These are phyloP conservation scores for Kuraishia molischiana DNA, from an alignment of 805 yeast species.

Conservation along the genomic window DNA sequence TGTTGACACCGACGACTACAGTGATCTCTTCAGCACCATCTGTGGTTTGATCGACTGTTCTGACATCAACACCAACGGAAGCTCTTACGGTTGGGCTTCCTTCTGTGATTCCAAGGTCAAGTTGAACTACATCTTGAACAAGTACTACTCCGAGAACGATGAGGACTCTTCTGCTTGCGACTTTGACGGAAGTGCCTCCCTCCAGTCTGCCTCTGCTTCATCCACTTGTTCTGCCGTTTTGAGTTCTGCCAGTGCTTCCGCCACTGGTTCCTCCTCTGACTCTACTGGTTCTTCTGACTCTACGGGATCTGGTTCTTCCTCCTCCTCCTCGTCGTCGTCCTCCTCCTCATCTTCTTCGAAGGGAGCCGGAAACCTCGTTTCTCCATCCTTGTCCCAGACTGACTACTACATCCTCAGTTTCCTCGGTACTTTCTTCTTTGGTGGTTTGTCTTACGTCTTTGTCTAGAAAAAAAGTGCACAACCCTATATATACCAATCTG, in stretches of 20 bases:
- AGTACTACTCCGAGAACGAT: conserved; percentile 44
- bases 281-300: conserved; percentile 12
- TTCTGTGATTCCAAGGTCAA: conserved; percentile 65
- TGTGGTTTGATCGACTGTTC: conserved; percentile 54
- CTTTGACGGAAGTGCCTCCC: conserved; percentile 62
- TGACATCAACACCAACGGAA: conserved; percentile 53
- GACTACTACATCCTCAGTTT: conserved; percentile 24
- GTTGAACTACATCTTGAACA: conserved; percentile 57
- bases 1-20: conserved; percentile 46
- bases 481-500: not conserved
- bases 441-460: conserved; percentile 32
- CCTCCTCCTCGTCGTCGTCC: conserved; percentile 13
- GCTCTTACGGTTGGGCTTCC: conserved; percentile 60
- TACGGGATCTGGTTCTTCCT: conserved; percentile 14
- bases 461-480: conserved; percentile 8
- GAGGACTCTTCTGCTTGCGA: conserved; percentile 47
- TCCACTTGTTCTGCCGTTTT: conserved; percentile 43
- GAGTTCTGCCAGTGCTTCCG: conserved; percentile 33
- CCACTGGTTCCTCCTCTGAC: conserved; percentile 18
- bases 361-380: conserved; percentile 4
- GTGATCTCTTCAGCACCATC: conserved; percentile 43
- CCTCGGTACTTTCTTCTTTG: conserved; percentile 27
- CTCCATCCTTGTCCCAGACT: conserved; percentile 6
- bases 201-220: conserved; percentile 27
- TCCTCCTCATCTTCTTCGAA: conserved; percentile 16